Percentiles rank a stretch among this genome's conserved stretches.
phyloP scores from a whole-genome alignment of 768 basidiomycete genomes.

The Amanita jacksonii region DNA sequence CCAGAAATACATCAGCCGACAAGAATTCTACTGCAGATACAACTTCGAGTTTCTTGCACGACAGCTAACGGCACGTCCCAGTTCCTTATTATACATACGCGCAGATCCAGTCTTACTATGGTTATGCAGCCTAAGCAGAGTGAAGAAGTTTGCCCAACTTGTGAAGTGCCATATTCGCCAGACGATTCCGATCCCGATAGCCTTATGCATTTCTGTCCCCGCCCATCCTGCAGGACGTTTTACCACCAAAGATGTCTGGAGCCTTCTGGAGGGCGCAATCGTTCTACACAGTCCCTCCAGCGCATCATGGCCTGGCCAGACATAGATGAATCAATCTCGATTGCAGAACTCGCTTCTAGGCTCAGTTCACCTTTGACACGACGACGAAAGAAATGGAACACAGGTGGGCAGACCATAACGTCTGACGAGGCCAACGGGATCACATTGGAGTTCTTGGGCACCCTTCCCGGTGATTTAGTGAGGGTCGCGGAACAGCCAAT shows the following conservation, averaged over 20 bases:
- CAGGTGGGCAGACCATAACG: not conserved
- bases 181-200: conserved; percentile 18
- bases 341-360: conserved; percentile 6
- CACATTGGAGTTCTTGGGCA: conserved; percentile 5
- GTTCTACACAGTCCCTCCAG: conserved; percentile 14
- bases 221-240: conserved; percentile 33
- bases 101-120: too few species aligned
- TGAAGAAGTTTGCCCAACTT: conserved; percentile 29
- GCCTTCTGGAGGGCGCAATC: conserved; percentile 11
- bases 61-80: conserved; percentile 20
- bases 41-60: conserved; percentile 22
- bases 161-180: conserved; percentile 37
- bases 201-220: conserved; percentile 50
- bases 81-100: too few species aligned
- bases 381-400: conserved; percentile 1
- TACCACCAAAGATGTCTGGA: conserved; percentile 42
- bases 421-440: not conserved
- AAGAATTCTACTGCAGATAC: conserved; percentile 41
- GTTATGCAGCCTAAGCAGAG: conserved; percentile 34
- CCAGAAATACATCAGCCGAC: conserved; percentile 28
- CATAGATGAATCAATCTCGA: conserved; percentile 18
- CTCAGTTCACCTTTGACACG: conserved; percentile 10
- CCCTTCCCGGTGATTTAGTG: conserved; percentile 32
- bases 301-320: conserved; percentile 31
- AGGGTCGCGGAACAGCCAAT: conserved; percentile 42